phyloP scores from a whole-genome alignment of 306 rosid species.

The Gastrolobium villosum region DNA sequence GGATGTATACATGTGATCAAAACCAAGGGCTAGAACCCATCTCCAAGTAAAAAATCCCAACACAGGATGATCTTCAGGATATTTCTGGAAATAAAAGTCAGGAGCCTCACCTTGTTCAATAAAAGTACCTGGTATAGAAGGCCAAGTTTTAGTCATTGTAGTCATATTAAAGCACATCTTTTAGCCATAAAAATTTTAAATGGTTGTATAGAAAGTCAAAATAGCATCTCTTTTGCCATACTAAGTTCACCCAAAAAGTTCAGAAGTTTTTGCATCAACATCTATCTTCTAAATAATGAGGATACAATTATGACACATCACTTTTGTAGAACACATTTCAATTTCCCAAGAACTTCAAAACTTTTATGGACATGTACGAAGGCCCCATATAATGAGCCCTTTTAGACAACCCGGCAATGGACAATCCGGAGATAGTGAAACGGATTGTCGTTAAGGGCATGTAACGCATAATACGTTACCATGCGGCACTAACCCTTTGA shows the following conservation, averaged over 20 bases:
- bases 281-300: slow-evolving; percentile 3
- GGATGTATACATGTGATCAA: slow-evolving; percentile 93
- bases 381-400: too few species aligned
- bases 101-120: slow-evolving; percentile 96
- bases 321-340: not conserved
- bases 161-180: slow-evolving; percentile 32
- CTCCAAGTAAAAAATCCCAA: slow-evolving; percentile 94
- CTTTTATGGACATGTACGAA: too few species aligned
- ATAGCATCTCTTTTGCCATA: slow-evolving; percentile 39
- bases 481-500: too few species aligned
- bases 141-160: slow-evolving; percentile 20
- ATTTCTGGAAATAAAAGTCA: slow-evolving; percentile 77
- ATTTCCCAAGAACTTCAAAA: not conserved
- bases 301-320: slow-evolving; percentile 1
- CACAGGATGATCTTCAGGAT: slow-evolving; percentile 83
- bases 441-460: too few species aligned
- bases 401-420: too few species aligned
- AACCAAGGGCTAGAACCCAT: slow-evolving; percentile 94
- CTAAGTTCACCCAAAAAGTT: slow-evolving; percentile 30
- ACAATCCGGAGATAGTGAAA: too few species aligned
- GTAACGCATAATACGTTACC: too few species aligned
- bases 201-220: slow-evolving; percentile 21
- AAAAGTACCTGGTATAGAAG: slow-evolving; percentile 73
- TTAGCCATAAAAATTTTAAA: slow-evolving; percentile 18
- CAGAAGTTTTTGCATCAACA: not conserved